Evolutionary conservation across 2,329 filamentous ascomycete species (phyloP), one percentile per base, ranked within the genome.

Genomic region (Diaporthe amygdali): DNA sequence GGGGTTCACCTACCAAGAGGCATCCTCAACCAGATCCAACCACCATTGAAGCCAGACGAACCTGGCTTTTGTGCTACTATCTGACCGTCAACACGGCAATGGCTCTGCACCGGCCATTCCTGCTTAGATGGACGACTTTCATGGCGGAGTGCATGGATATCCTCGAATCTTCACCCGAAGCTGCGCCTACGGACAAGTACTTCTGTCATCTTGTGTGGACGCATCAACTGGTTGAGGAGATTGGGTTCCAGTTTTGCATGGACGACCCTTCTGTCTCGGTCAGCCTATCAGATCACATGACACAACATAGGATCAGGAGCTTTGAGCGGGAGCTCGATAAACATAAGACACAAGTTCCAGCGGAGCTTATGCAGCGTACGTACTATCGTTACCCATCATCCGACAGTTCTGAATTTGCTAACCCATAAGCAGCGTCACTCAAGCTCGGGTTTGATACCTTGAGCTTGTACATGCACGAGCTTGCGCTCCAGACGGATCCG

Each of bases 381-480:
- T 83, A n/a, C 51, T 27, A 22, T 25, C 17, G 61, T 34, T 20
- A 39, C 41, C 32, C 5, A 12, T 9, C 9, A 3, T 12, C 17
- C 46, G 12, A 22, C 25, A 14, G 6, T 59, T 17, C 20, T 10
- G 8, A 2, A 22, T 15, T 32, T 39, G 46, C 76, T 78, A 46
- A 78, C 70, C 22, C 44, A 34, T n/a, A 66, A 72, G 64, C 77
- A 91, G 91, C 88, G n/a, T 86, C 89, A 0, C 83, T 94, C 55
- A 82, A 84, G 22, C 86, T 94, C 74, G 88, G 88, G 72, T 90
- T 93, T 74, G 84, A 91, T 74, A 87, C 92, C 2, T 79, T 94
- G 44, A 92, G 87, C 73, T 83, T 95, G 3, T 94, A 93, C 78
- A 91, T 95, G 83, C 92, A 95, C 78, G 93, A 95, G 79, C 89